Base-by-base conservation (phyloP, 208 protist species). In the Leishmania arabica region DNA sequence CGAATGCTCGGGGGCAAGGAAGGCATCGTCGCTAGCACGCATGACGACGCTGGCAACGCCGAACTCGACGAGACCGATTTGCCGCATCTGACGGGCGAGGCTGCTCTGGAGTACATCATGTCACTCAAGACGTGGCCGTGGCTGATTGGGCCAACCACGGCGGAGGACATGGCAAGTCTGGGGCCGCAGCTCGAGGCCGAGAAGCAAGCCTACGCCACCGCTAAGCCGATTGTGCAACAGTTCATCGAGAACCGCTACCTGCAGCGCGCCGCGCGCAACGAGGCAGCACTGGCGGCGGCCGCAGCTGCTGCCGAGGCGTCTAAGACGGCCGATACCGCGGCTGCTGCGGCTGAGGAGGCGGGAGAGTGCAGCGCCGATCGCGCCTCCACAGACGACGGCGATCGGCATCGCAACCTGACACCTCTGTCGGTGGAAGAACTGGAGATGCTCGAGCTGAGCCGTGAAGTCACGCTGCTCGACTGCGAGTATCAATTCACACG, bases 401-500 rank as follows among this genome's bases (percentile, higher is more conserved):
- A 88, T 54, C 80, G 77, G 19, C 60, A 66, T 49, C 17, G 65
- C 31, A 45, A 74, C 7, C 54, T 79, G 53, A 79, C 72, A 37
- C 72, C 82, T 19, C 70, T 80, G 34, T 79, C 79, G 40, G 65
- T 11, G 58, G 78, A 76, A 73, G 78, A 75, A 66, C 81, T 82
- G 75, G 64, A 73, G 62, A 86, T 69, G 78, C 77, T 72, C 70
- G 84, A 82, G 76, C 80, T 76, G 47, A 84, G 82, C 60, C 82
- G 78, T 11, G 73, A 86, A 78, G 82, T 86, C 49, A 79, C 72
- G 11, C 83, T 93, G 21, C 84, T 92, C 45, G 88, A 91, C 68
- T 87, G 84, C 62, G 92, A 96, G 79, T 96, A 89, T 78, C 90
- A 96, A 75, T 85, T 93, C 66, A 86, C 92, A 60, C 83, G 78